Base-by-base conservation (phyloP, 768 basidiomycete species). In the Tulasnella sp. region DNA sequence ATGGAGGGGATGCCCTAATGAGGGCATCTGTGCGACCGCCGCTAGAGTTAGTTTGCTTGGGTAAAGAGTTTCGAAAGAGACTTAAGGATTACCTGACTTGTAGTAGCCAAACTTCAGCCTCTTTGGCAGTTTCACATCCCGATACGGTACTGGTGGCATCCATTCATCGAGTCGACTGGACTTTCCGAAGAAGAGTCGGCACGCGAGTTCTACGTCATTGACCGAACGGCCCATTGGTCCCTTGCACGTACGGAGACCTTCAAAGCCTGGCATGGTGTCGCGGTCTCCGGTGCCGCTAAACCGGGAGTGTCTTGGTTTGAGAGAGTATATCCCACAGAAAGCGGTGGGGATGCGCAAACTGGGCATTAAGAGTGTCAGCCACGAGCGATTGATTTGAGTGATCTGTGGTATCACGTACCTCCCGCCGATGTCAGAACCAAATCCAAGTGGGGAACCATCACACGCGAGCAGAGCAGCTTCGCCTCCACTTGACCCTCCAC, bases 401-500 rank as follows among this genome's bases (percentile, higher is more conserved):
- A 43, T 19, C 42, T 43, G 42, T 43, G 42, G 19, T 43, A 43
- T 13, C 19, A 23, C 7, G 19, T 29, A 48, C 47, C 47, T 68
- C 9, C 71, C 72, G 30, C 89, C 91, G 56, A 91, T 77, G 65
- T 92, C 89, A 15, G 78, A 79, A 19, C 92, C 92, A 60, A 88
- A 76, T 0, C 92, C 92, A 4, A 91, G 67, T 0, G 82, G 82
- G 2, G 84, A 78, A 19, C 88, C 91, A 64, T 88, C 84, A 76
- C 84, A 79, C 0, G 84, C 82, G 38, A 95, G 73, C 27, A 92
- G 67, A 2, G 87, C 89, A 0, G 73, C 87, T 71, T 94, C 92
- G 27, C 91, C 91, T 13, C 90, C 90, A 15, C 85, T 84, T 63
- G 84, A 86, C 3, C 91, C 91, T 19, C 91, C 91, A 59, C 76